Conservation (phyloP, 345 rosid species). For the Rubroshorea leprosula region DNA sequence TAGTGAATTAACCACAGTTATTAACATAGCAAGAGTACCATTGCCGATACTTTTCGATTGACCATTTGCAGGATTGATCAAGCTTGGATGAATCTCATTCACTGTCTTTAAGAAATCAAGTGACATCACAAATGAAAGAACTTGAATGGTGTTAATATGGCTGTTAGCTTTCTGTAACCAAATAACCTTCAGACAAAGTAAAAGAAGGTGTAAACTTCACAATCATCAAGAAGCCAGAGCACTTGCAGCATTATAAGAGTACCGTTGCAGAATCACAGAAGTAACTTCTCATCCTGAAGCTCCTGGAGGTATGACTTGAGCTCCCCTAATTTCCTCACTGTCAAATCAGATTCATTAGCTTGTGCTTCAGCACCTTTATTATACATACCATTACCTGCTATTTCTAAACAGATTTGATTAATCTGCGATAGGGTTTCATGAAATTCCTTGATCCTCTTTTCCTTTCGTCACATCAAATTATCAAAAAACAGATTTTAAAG, state of each 20-base stretch:
- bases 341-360: conserved; percentile 60
- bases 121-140: conserved; percentile 61
- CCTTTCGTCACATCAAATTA: conserved; percentile 48
- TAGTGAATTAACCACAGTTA: conserved; percentile 40
- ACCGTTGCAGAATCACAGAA: not conserved
- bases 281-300: conserved; percentile 79
- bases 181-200: conserved; percentile 51
- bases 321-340: conserved; percentile 56
- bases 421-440: conserved; percentile 46
- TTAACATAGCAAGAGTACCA: conserved; percentile 67
- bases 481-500: conserved; percentile 46
- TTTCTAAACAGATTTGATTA: conserved; percentile 48
- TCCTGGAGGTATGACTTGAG: conserved; percentile 63
- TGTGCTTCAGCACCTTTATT: conserved; percentile 25
- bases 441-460: conserved; percentile 43
- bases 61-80: conserved; percentile 36
- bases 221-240: conserved; percentile 9
- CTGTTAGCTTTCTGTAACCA: conserved; percentile 60
- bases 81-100: conserved; percentile 55
- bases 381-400: conserved; percentile 42
- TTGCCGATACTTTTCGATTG: conserved; percentile 76
- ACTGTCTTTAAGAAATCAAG: conserved; percentile 57
- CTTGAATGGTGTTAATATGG: conserved; percentile 48
- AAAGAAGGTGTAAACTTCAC: conserved; percentile 17
- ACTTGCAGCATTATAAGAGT: not conserved